Base-by-base conservation (phyloP, 345 rosid genomes). In the Barbarea vulgaris region DNA sequence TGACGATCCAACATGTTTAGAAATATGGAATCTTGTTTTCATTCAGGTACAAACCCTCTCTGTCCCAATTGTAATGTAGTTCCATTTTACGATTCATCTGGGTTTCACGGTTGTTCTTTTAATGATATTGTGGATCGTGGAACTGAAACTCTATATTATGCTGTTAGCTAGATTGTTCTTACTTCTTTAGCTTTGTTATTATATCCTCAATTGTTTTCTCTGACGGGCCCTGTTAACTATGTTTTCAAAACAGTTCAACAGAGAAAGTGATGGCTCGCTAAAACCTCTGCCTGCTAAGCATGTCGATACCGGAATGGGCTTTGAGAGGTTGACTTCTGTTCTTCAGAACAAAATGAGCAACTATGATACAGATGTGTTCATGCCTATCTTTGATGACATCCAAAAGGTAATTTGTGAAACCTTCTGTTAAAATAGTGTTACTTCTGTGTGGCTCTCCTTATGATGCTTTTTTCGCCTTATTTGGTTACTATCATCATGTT, bases 331-430 rank as follows among this genome's bases (percentile, higher is more conserved):
- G 82, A 87, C 97, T 77, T 90, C 97, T 51, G 81, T 92, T 67
- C 93, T 95, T 61, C 99, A 95, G 81, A 88, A 89, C 81, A 90
- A 86, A 86, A 92, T 95, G 97, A 95, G 98, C 94, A 95, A 90
- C 78, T 95, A 93, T 76, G 99, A 95, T 75, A 95, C 99, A 67
- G 99, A 95, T 81, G 93, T 93, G 46, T 95, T 95, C 83, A 11
- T 88, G 80, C 99, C 97, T 69, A 87, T 95, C 69, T 95, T 95
- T 79, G 89, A 89, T 75, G 96, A 89, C 67, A 92, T 95, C 76
- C 94, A 84, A 67, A 83, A 87, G 93, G 99, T 88, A 83, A 76
- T 70, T 46, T 70, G 44, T 64, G 22, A 15, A 74, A 65, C 57
- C 62, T 56, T 47, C 1, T 27, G 13, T 19, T 41, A 52, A 18